These are phyloP conservation scores for Chalaropsis ovoidea DNA, from an alignment of 2,329 filamentous ascomycete species.

Conservation along the genomic window DNA sequence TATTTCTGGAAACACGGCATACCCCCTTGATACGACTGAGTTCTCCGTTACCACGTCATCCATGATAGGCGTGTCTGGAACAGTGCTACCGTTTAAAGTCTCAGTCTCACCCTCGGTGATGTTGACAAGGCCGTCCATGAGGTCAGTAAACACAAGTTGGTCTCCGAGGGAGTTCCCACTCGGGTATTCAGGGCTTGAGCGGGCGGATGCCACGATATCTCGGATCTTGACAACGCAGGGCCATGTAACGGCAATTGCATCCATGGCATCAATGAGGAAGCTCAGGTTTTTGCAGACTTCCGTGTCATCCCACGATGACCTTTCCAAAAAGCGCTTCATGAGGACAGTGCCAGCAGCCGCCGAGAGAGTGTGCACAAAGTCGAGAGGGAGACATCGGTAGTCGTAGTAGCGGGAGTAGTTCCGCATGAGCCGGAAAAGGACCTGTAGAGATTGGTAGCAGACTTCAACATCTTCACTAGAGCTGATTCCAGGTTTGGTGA, in stretches of 20 bases:
- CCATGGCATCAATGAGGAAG: constrained; percentile 41
- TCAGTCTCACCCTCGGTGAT: background rate
- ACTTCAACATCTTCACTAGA: constrained; percentile 40
- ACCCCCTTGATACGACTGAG: background rate
- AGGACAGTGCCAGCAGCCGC: constrained; percentile 39
- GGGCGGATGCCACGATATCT: constrained; percentile 30
- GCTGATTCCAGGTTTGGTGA: constrained; percentile 34
- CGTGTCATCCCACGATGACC: constrained; percentile 35
- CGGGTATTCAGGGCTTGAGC: constrained; percentile 15
- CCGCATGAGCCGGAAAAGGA: constrained; percentile 38
- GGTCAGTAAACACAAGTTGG: constrained; percentile 12
- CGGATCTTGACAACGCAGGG: constrained; percentile 38
- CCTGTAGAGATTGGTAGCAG: constrained; percentile 41
- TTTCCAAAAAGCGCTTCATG: constrained; percentile 38
- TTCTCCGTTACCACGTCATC: background rate
- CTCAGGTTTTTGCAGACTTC: constrained; percentile 43
- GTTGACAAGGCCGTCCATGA: constrained; percentile 13
- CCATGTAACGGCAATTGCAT: constrained; percentile 43
- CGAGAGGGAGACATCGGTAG: constrained; percentile 37
- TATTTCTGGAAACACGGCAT: background rate
- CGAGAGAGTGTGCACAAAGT: constrained; percentile 42
- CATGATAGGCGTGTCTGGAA: background rate
- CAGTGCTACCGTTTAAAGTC: background rate
- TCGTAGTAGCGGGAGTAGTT: constrained; percentile 38
- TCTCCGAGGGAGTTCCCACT: background rate